Base-by-base conservation (phyloP, 257 asterid species). In the Phtheirospermum japonicum region DNA sequence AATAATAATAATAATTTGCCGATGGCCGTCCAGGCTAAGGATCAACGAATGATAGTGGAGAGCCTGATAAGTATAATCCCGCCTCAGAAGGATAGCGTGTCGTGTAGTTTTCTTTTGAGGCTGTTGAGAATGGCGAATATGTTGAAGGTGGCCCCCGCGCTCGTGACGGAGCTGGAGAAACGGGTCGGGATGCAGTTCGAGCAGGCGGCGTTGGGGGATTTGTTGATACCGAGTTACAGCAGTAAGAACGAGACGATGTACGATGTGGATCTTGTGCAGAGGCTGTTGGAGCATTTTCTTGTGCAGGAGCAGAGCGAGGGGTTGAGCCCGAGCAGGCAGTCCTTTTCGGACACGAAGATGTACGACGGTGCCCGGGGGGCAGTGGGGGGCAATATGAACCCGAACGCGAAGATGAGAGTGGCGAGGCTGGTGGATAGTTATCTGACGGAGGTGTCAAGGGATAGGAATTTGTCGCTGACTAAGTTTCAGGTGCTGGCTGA, bases 141-240 rank as follows among this genome's bases (percentile, higher is more conserved):
- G 96, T 59, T 83, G 71, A 88, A 83, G 66, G 98, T 81, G 13
- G 92, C 98, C 3, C 87, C 89, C 5, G 98, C 98, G n/a, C 66
- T 91, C 63, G 85, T 88, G 3, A 91, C 97, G 3, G 98, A 91
- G 77, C 70, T 91, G 76, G 98, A 91, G 59, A 91, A 91, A 63
- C 79, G 94, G 14, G 97, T 88, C 0, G 98, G 98, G 57, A 91
- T 91, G 98, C 97, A 88, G 59, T 79, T 91, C 31, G 98, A 91
- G 46, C 95, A 91, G 71, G 98, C 98, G 0, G 70, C 85, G 0
- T 61, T 88, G 75, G 73, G 79, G 8, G 98, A 91, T 69, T 90
- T 91, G 1, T 81, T 86, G 28, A 84, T 91, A 16, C 97, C 95
- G 7, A 74, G 82, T 28, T 91, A 84, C 69, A 74, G 50, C 69